Evolutionary conservation across 495 filamentous ascomycete genomes (phyloP).

Genomic region (Penicillium bovifimosum): DNA sequence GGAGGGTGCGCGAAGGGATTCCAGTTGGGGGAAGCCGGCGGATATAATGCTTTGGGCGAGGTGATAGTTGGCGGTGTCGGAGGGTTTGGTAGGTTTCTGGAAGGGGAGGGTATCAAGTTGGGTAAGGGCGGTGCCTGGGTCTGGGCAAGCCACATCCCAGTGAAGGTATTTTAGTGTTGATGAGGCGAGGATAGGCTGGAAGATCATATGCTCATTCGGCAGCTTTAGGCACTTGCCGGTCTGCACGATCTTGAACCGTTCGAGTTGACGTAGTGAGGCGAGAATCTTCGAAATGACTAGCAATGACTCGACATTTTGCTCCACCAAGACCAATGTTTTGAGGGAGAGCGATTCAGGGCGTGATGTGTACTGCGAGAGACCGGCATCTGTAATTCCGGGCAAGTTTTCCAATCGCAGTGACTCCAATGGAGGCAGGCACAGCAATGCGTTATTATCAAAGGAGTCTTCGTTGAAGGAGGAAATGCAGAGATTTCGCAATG

Average conservation of each 20-base stretch:
- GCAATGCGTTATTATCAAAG: constrained; percentile 66
- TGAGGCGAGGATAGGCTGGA: constrained; percentile 66
- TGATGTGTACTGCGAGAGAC: constrained; percentile 67
- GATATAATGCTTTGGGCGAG: constrained; percentile 67
- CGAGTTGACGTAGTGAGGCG: constrained; percentile 55
- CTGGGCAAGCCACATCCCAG: constrained; percentile 68
- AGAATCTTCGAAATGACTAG: constrained; percentile 72
- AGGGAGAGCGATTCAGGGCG: constrained; percentile 51
- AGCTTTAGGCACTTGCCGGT: constrained; percentile 52
- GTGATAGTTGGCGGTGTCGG: constrained; percentile 57
- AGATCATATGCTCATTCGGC: constrained; percentile 53
- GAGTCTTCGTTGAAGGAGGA: constrained; percentile 65
- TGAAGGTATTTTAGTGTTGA: constrained; percentile 61
- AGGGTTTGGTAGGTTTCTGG: constrained; percentile 28
- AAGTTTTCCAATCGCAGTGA: constrained; percentile 72
- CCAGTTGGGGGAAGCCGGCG: constrained; percentile 65
- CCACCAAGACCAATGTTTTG: constrained; percentile 56
- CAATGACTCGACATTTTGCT: constrained; percentile 60
- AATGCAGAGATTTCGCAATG: constrained; percentile 66
- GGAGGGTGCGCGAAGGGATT: constrained; percentile 62
- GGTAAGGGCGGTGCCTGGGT: constrained; percentile 36
- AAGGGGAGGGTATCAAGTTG: constrained; percentile 39
- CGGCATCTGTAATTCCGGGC: constrained; percentile 68
- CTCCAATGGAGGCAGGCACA: constrained; percentile 64
- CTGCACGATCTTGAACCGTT: constrained; percentile 68